Percentiles rank a stretch among this genome's conserved stretches.
These are phyloP conservation scores for Amborella trichopoda DNA, from an alignment of 164 flowering plant species.

Conservation along the genomic window DNA sequence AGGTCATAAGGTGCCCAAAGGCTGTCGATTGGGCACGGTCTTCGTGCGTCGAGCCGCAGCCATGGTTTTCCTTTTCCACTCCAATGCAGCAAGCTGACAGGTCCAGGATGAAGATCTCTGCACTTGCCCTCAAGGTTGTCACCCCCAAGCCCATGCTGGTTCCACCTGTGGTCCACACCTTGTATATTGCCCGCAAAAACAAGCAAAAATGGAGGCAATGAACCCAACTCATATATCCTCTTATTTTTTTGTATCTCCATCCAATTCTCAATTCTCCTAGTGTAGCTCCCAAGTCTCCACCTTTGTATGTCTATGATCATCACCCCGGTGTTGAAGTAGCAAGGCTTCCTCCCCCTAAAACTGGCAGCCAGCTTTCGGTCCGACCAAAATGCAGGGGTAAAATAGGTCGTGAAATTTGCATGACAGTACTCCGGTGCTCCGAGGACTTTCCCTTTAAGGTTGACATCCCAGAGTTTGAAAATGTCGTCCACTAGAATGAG, in stretches of 20 bases:
- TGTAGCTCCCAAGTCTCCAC: slow-evolving; percentile 53
- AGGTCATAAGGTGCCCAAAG: slow-evolving; percentile 49
- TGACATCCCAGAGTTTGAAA: slow-evolving; percentile 35
- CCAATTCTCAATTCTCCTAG: slow-evolving; percentile 22
- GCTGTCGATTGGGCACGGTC: slow-evolving; percentile 39
- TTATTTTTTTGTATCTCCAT: slow-evolving; percentile 48
- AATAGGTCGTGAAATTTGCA: slow-evolving; percentile 53
- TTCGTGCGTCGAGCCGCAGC: slow-evolving; percentile 41
- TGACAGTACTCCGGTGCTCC: slow-evolving; percentile 75
- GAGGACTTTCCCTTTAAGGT: slow-evolving; percentile 39
- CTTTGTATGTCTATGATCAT: slow-evolving; percentile 53
- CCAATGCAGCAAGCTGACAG: slow-evolving; percentile 48
- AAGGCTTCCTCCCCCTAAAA: slow-evolving; percentile 38
- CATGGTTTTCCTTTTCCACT: slow-evolving; percentile 59
- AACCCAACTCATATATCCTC: slow-evolving; percentile 44
- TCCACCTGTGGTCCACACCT: slow-evolving; percentile 48
- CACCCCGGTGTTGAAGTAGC: slow-evolving; percentile 69
- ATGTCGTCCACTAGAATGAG: slow-evolving; percentile 57
- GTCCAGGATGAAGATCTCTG: slow-evolving; percentile 48
- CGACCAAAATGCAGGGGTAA: slow-evolving; percentile 45
- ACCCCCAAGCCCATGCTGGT: slow-evolving; percentile 56
- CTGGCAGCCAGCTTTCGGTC: slow-evolving; percentile 23
- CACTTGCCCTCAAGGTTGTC: slow-evolving; percentile 48
- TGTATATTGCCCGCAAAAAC: slow-evolving; percentile 39
- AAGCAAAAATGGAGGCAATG: slow-evolving; percentile 44